Evolutionary conservation across 2,329 filamentous ascomycete species (phyloP).

Genomic region (Hypoxylon sp.): DNA sequence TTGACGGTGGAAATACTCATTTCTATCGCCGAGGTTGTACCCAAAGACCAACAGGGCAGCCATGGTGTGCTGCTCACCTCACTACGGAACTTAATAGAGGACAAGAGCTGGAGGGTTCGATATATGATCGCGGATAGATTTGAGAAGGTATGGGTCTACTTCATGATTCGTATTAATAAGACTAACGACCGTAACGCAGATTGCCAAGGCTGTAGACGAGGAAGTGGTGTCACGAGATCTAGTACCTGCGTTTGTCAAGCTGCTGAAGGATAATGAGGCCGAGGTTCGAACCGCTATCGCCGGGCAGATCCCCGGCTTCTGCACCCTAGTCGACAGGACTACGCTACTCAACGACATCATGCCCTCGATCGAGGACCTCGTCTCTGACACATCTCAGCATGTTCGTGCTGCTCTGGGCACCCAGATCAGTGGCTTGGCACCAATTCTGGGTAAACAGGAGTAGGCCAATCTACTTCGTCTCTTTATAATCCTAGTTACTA

Average conservation of each 20-base stretch:
- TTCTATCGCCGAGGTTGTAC: constrained; percentile 95
- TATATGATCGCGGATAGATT: constrained; percentile 99
- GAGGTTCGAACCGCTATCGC: constrained; percentile 98
- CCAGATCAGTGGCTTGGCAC: constrained; percentile 95
- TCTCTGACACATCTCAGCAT: constrained; percentile 96
- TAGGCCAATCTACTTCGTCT: constrained; percentile 61
- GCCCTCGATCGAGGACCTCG: constrained; percentile 94
- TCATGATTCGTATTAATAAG: not conserved
- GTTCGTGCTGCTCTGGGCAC: constrained; percentile 95
- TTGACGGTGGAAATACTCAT: constrained; percentile 97
- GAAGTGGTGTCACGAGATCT: constrained; percentile 95
- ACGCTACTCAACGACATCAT: constrained; percentile 96
- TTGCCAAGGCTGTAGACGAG: constrained; percentile 97
- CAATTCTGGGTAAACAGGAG: constrained; percentile 98
- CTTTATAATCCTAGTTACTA: constrained; percentile 34
- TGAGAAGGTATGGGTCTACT: constrained; percentile 79
- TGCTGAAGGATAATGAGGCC: constrained; percentile 97
- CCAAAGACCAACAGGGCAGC: constrained; percentile 97
- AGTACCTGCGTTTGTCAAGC: constrained; percentile 96
- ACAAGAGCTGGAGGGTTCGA: constrained; percentile 99
- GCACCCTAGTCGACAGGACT: constrained; percentile 86
- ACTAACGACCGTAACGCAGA: constrained; percentile 66
- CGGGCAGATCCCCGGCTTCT: constrained; percentile 98
- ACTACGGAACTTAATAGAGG: constrained; percentile 93
- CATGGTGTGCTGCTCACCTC: constrained; percentile 94